Evolutionary conservation across 106 monocot genomes (phyloP).

Genomic region (Apostasia shenzhenica): DNA sequence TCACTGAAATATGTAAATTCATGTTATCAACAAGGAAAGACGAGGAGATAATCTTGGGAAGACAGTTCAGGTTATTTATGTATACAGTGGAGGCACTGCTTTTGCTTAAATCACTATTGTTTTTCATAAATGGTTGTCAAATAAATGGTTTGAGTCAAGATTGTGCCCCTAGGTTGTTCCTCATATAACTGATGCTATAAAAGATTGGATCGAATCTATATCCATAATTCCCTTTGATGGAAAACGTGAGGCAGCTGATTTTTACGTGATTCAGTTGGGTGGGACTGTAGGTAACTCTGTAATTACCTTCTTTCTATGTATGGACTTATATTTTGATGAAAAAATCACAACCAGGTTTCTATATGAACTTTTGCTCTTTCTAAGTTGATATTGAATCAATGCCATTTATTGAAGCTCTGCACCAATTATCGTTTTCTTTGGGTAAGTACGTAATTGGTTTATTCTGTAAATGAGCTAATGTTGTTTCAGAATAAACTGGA

Average conservation of each 20-base stretch:
- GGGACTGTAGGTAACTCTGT: constrained; percentile 63
- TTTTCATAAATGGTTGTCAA: too few relatives aligned
- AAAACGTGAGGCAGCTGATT: constrained; percentile 51
- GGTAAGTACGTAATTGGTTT: constrained; percentile 21
- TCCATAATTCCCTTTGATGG: constrained; percentile 61
- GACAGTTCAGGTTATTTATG: constrained; percentile 66
- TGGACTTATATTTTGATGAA: too few relatives aligned
- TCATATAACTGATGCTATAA: constrained; percentile 78
- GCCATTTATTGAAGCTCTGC: constrained; percentile 81
- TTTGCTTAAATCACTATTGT: background rate
- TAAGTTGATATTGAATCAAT: constrained; percentile 84
- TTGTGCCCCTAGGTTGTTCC: constrained; percentile 48
- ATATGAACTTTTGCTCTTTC: background rate
- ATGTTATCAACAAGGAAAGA: constrained; percentile 77
- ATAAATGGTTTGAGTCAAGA: too few relatives aligned
- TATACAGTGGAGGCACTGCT: background rate
- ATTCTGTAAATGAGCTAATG: too few relatives aligned
- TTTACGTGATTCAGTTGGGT: constrained; percentile 78
- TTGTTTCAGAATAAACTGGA: too few relatives aligned
- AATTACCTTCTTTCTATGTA: background rate
- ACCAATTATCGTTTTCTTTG: constrained; percentile 78
- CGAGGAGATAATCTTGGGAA: constrained; percentile 86
- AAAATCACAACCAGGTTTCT: too few relatives aligned
- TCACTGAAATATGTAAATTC: background rate
- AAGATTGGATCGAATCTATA: constrained; percentile 67